These are phyloP conservation scores for Athelia sp. DNA, from an alignment of 1,284 basidiomycete species.

Conservation along the genomic window DNA sequence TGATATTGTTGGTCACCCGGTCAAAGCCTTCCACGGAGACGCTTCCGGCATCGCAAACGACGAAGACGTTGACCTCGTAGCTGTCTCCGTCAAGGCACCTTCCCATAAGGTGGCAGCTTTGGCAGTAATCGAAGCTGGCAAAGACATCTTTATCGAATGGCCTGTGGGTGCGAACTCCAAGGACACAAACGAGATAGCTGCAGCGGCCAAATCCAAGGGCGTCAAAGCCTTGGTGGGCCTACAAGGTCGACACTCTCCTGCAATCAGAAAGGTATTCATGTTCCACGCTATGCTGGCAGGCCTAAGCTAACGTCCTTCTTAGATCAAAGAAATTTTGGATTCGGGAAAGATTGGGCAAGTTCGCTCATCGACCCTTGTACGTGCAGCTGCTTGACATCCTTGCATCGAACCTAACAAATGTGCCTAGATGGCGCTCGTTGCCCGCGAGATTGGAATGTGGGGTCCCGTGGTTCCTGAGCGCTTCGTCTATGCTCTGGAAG, in stretches of 20 bases:
- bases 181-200: slow-evolving; percentile 16
- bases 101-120: slow-evolving; percentile 13
- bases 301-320: neutral
- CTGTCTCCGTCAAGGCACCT: slow-evolving; percentile 16
- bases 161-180: slow-evolving; percentile 13
- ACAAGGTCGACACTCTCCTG: slow-evolving; percentile 9
- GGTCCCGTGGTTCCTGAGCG: slow-evolving; percentile 13
- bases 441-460: slow-evolving; percentile 15
- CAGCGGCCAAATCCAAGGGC: slow-evolving; percentile 13
- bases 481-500: slow-evolving; percentile 9
- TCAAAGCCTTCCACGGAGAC: slow-evolving; percentile 15
- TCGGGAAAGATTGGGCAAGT: slow-evolving; percentile 28
- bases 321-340: slow-evolving; percentile 26
- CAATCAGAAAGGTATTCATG: neutral
- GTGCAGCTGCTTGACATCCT: slow-evolving; percentile 2
- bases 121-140: slow-evolving; percentile 18
- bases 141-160: slow-evolving; percentile 22
- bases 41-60: slow-evolving; percentile 15
- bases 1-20: slow-evolving; percentile 6
- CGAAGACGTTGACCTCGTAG: slow-evolving; percentile 19
- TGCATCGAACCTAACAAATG: neutral
- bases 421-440: slow-evolving; percentile 10
- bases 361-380: slow-evolving; percentile 22
- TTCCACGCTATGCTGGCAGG: neutral
- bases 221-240: slow-evolving; percentile 15